Percentiles rank a stretch among this genome's conserved stretches.
Conservation (phyloP, 2,329 filamentous ascomycete genomes). For the Chaetoscypha palmicola region DNA sequence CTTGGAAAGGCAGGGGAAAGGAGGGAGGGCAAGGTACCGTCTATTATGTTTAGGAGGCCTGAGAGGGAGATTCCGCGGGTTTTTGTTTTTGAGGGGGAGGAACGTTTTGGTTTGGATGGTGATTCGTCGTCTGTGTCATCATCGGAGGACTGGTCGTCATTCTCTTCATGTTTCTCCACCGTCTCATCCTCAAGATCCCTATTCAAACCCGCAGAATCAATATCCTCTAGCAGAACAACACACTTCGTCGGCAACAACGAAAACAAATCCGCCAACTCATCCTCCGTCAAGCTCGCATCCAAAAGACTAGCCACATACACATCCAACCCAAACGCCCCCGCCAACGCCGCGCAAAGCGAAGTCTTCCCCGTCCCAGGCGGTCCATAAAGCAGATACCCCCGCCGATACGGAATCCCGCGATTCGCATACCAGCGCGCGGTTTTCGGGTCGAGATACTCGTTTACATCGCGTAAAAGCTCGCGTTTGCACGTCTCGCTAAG, state of each 20-base stretch:
- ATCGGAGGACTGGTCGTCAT: slow-evolving; percentile 13
- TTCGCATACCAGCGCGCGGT: slow-evolving; percentile 75
- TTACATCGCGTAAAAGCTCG: slow-evolving; percentile 51
- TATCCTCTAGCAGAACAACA: slow-evolving; percentile 68
- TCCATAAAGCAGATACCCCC: slow-evolving; percentile 78
- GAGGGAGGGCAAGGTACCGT: slow-evolving; percentile 37
- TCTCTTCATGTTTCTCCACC: neutral
- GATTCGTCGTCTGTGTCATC: slow-evolving; percentile 19
- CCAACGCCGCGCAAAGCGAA: slow-evolving; percentile 61
- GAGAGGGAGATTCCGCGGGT: slow-evolving; percentile 45
- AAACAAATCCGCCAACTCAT: slow-evolving; percentile 59
- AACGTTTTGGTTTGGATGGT: slow-evolving; percentile 3
- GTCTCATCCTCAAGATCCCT: slow-evolving; percentile 31
- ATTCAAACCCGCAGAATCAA: slow-evolving; percentile 65
- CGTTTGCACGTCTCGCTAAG: slow-evolving; percentile 54
- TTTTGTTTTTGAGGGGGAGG: slow-evolving; percentile 3
- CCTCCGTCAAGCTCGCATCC: slow-evolving; percentile 55
- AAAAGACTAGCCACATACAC: slow-evolving; percentile 67
- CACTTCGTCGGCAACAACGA: slow-evolving; percentile 60
- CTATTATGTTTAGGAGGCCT: slow-evolving; percentile 61
- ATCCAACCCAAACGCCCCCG: slow-evolving; percentile 61
- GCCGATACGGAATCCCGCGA: slow-evolving; percentile 76
- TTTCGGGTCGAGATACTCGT: slow-evolving; percentile 54
- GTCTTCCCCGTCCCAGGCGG: slow-evolving; percentile 78
- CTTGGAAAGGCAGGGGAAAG: neutral